These are phyloP conservation scores for Marvania coccoides DNA, from an alignment of 139 green algal genomes.

Conservation along the genomic window DNA sequence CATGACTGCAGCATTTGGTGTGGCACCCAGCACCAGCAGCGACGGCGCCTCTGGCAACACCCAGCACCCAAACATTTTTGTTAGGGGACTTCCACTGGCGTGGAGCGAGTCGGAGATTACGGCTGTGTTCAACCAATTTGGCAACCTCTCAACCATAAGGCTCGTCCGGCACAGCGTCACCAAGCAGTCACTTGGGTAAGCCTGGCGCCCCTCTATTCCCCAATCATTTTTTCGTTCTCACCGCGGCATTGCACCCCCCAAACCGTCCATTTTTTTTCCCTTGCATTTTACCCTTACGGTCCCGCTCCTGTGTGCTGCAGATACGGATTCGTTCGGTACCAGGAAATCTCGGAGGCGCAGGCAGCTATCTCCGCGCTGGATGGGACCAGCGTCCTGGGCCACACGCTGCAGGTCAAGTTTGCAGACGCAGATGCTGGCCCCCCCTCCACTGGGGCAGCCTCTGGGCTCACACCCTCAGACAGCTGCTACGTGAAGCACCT, in stretches of 20 bases:
- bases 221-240: background rate
- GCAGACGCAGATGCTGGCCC: conserved; percentile 30
- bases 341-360: conserved; percentile 7
- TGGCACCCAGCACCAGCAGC: background rate
- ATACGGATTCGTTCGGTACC: conserved; percentile 34
- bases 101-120: conserved; percentile 27
- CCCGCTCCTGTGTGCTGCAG: too few relatives aligned
- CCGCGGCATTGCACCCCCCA: background rate
- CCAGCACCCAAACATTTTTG: conserved; percentile 23
- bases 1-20: background rate
- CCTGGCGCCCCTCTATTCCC: background rate
- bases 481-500: conserved; percentile 35
- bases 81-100: conserved; percentile 24
- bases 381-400: conserved; percentile 13
- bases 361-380: conserved; percentile 19
- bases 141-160: conserved; percentile 11
- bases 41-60: background rate
- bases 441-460: conserved; percentile 6
- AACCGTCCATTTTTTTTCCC: background rate
- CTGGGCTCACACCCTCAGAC: conserved; percentile 27
- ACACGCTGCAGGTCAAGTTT: conserved; percentile 40
- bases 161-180: conserved; percentile 27
- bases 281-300: background rate
- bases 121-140: conserved; percentile 22
- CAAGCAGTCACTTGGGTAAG: conserved; percentile 27